A percentile compares a stretch with the other conserved stretches of the same genome.
phyloP scores from a whole-genome alignment of 1,284 basidiomycete species.

The Puccinia sorghi region DNA sequence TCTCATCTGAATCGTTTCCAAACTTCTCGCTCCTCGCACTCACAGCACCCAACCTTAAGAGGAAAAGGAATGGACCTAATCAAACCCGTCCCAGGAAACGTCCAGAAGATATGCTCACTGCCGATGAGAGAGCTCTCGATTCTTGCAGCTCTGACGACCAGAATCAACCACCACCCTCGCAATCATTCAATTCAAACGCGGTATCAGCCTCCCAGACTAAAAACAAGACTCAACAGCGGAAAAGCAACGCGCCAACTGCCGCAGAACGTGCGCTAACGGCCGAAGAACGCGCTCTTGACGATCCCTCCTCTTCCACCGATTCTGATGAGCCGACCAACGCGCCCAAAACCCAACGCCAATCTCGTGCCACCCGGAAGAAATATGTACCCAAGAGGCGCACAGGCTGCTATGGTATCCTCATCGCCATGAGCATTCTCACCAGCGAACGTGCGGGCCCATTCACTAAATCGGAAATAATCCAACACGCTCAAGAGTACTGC shows the following conservation, averaged over 20 bases:
- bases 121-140: slow-evolving; percentile 43
- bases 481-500: slow-evolving; percentile 55
- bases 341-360: slow-evolving; percentile 1
- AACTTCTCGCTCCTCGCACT: not conserved
- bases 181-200: not conserved
- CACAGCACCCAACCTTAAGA: slow-evolving; percentile 5
- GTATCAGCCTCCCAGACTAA: slow-evolving; percentile 3
- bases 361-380: slow-evolving; percentile 46
- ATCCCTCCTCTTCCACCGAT: not conserved
- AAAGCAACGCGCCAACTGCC: not conserved
- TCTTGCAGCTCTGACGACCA: slow-evolving; percentile 24
- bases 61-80: not conserved
- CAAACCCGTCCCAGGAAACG: not conserved
- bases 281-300: slow-evolving; percentile 1
- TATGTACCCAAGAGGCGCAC: slow-evolving; percentile 57
- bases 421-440: slow-evolving; percentile 54
- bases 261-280: slow-evolving; percentile 2
- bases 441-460: not conserved
- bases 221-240: slow-evolving; percentile 1
- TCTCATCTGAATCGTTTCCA: not conserved
- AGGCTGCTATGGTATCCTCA: slow-evolving; percentile 56
- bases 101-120: not conserved
- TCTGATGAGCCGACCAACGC: not conserved
- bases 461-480: slow-evolving; percentile 56
- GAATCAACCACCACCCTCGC: not conserved